Evolutionary conservation across 352 stramenopile species (phyloP).

Genomic region (Thalassiosira pacifica): DNA sequence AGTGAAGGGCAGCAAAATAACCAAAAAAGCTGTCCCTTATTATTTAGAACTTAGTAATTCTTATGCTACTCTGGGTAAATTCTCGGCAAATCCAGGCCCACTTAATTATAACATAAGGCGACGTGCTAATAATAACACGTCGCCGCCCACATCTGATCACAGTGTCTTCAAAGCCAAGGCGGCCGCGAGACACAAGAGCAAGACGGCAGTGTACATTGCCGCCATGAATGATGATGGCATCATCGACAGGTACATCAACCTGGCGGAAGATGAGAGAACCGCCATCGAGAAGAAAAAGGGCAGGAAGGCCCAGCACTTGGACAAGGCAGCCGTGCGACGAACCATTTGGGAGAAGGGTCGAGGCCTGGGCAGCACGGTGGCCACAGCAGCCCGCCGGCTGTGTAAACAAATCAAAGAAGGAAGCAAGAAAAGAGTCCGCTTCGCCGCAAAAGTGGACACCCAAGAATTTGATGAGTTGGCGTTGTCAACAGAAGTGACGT

Average conservation of each 20-base stretch:
- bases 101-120: not conserved
- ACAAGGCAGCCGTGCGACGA: too few species aligned
- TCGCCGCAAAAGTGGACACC: too few species aligned
- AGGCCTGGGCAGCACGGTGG: too few species aligned
- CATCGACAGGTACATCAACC: not conserved
- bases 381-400: not conserved
- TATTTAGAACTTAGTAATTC: not conserved
- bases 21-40: slow-evolving; percentile 12
- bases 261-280: not conserved
- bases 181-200: too few species aligned
- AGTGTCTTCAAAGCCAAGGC: too few species aligned
- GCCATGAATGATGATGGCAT: not conserved
- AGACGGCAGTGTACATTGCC: not conserved
- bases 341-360: too few species aligned
- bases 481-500: slow-evolving; percentile 6
- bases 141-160: too few species aligned
- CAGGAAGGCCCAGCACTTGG: not conserved
- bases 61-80: not conserved
- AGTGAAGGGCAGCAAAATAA: slow-evolving; percentile 11
- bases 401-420: too few species aligned
- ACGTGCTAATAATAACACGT: not conserved
- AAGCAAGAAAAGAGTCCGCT: too few species aligned
- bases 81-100: not conserved
- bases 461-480: too few species aligned
- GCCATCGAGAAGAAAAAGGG: not conserved